Evolutionary conservation across 495 filamentous ascomycete genomes (phyloP), one percentile per base, ranked within the genome.

Genomic region (Clavariopsis aquatica): DNA sequence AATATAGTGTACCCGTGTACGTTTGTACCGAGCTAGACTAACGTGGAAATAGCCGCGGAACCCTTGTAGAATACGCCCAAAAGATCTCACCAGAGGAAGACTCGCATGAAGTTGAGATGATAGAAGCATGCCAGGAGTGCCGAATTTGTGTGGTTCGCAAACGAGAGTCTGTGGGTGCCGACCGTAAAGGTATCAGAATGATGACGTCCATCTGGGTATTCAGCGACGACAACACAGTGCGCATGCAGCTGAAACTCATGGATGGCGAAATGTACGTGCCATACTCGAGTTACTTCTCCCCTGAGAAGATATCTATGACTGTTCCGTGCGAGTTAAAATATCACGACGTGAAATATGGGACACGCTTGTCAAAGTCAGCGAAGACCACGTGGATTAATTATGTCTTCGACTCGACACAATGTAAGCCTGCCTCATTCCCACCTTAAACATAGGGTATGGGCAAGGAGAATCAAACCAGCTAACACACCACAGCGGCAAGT

Each of bases 301-400:
- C 74, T 9, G 51, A 67, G 26, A 78, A 77, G 57, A 72, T 78
- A 45, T 65, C 69, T 1, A 43, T 78, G 2, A 65, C 72, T 8
- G 60, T 73, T 2, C 65, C 63, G 12, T 69, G 73, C 13, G 54
- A 64, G 26, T 60, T 78, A 19, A 62, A 57, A 38, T 75, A 73
- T 58, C 74, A 78, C 49, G 64, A 68, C 27, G 57, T 60, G 7
- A 45, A 24, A 6, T 71, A 61, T 53, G 69, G 63, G n/a, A 54
- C 22, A 12, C 23, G 29, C 36, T 34, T 64, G 12, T 15, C 54
- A 15, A 61, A 65, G 17, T 69, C 60, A 12, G 65, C 58, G n/a
- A 70, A 69, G 52, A 76, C 76, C 15, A 70, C 53, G 27, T 77
- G 76, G 76, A 69, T 78, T 36, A 78, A 77, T 59, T 78, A 77